These are phyloP conservation scores for Colletotrichum falcatum DNA, from an alignment of 2,329 filamentous ascomycete genomes.

Conservation along the genomic window DNA sequence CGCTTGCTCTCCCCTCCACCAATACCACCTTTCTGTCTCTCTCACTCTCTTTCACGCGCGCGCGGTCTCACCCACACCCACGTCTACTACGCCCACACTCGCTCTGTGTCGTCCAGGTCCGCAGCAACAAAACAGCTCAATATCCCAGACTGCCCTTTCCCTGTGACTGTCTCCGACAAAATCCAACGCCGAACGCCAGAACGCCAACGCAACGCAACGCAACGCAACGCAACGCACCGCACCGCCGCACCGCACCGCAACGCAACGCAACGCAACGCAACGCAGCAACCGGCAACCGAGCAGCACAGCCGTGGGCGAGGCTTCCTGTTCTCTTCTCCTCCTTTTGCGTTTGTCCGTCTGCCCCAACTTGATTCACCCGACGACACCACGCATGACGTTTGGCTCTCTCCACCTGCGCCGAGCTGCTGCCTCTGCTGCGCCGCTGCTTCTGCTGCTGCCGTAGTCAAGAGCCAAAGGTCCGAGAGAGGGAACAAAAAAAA, in stretches of 20 bases:
- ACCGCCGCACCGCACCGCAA: no score
- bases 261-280: slow-evolving; percentile 21
- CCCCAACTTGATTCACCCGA: background rate
- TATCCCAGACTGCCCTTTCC: slow-evolving; percentile 33
- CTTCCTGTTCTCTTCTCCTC: slow-evolving; percentile 12
- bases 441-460: slow-evolving; percentile 6
- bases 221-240: slow-evolving; percentile 15
- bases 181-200: slow-evolving; percentile 27
- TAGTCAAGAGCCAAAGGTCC: background rate
- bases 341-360: background rate
- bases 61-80: no score
- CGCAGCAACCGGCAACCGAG: slow-evolving; percentile 14
- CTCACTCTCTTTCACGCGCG: background rate
- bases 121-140: slow-evolving; percentile 36
- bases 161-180: slow-evolving; percentile 32
- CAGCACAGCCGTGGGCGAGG: slow-evolving; percentile 14
- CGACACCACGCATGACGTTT: slow-evolving; percentile 24
- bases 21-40: no score
- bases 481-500: no score
- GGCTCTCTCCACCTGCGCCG: slow-evolving; percentile 4
- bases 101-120: slow-evolving; percentile 10
- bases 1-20: background rate
- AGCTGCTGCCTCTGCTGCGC: slow-evolving; percentile 32
- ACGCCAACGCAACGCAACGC: slow-evolving; percentile 28
- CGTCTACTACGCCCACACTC: no score